These are phyloP conservation scores for Trichoderma afroharzianum DNA, from an alignment of 2,329 filamentous ascomycete species.

Conservation along the genomic window DNA sequence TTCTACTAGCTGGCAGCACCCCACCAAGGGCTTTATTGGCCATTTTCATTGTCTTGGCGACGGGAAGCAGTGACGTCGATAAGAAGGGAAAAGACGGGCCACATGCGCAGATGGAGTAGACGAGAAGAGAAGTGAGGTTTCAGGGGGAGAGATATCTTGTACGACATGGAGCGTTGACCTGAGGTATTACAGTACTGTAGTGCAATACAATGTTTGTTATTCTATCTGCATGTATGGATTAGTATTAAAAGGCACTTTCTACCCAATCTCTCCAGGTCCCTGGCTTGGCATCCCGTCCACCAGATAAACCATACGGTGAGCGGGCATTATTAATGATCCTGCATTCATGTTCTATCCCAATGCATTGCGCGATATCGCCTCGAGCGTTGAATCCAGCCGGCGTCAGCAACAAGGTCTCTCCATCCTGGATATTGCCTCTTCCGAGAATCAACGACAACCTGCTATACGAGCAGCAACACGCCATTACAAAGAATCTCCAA, in stretches of 20 bases:
- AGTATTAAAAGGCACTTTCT: not conserved
- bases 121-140: not conserved
- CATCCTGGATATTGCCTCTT: not conserved
- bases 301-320: not conserved
- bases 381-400: not conserved
- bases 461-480: not conserved
- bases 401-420: not conserved
- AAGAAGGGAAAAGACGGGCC: not conserved
- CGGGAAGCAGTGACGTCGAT: constrained; percentile 17
- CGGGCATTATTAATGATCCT: not conserved
- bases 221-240: not conserved
- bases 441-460: not conserved
- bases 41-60: constrained; percentile 13
- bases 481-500: not conserved
- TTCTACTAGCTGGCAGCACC: constrained; percentile 8
- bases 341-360: not conserved
- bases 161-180: not conserved
- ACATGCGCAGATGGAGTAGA: not conserved
- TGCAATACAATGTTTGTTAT: not conserved
- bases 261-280: not conserved
- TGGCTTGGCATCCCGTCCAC: not conserved
- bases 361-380: not conserved
- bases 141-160: not conserved
- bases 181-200: not conserved
- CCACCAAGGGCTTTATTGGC: not conserved